Percentiles rank a stretch among this genome's conserved stretches.
Evolutionary conservation across 176 grass and related monocot genomes (phyloP).

Genomic region (Aegilops tauschii): DNA sequence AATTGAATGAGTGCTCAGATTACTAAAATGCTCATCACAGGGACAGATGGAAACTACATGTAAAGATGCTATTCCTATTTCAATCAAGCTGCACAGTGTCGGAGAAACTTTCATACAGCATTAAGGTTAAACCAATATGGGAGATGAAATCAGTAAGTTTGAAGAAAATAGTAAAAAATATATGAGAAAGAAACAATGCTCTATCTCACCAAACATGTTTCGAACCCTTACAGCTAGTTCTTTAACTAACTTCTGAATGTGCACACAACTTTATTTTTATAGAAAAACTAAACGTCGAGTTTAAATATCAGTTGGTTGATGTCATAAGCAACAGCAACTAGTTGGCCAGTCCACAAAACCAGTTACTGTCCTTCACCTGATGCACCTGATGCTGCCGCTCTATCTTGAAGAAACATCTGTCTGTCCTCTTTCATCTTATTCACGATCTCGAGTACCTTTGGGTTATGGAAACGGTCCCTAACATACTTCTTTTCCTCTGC

Average conservation of each 20-base stretch:
- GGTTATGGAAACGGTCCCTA: constrained; percentile 69
- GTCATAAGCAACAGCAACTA: background rate
- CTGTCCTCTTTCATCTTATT: constrained; percentile 73
- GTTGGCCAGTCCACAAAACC: background rate
- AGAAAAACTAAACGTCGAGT: background rate
- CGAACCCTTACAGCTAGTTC: background rate
- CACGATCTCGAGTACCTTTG: constrained; percentile 78
- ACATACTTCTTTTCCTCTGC: constrained; percentile 82
- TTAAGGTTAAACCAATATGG: background rate
- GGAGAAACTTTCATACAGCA: background rate
- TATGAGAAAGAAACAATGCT: background rate
- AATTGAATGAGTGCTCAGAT: constrained; percentile 39
- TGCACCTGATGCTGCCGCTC: constrained; percentile 23
- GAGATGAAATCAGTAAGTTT: background rate
- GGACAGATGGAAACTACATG: constrained; percentile 5
- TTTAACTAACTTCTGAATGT: constrained; percentile 7
- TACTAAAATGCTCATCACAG: constrained; percentile 63
- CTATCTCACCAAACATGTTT: background rate
- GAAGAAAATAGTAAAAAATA: background rate
- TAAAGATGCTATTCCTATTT: background rate
- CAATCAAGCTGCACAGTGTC: background rate
- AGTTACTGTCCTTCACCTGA: constrained; percentile 11
- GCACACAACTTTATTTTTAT: constrained; percentile 8
- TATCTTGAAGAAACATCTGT: constrained; percentile 33
- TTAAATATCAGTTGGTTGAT: background rate